Evolutionary conservation across 305 asterid species (phyloP).

Genomic region (Andrographis paniculata): DNA sequence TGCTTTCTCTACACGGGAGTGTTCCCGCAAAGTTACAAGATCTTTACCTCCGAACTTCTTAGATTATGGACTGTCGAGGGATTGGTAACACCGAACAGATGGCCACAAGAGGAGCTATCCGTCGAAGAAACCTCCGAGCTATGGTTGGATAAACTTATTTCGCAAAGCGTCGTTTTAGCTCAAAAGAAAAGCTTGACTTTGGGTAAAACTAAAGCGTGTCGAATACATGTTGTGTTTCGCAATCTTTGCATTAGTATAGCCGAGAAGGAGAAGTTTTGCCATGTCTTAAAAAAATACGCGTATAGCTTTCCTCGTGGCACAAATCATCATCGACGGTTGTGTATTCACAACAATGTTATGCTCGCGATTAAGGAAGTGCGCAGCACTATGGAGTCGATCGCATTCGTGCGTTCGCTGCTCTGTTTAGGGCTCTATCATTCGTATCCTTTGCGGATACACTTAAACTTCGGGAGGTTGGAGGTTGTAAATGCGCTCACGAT

Average conservation of each 20-base stretch:
- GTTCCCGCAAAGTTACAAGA: background rate
- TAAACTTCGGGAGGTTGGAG: conserved; percentile 12
- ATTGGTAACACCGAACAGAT: too few relatives aligned
- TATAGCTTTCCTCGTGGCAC: background rate
- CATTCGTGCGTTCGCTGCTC: conserved; percentile 9
- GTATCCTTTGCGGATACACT: background rate
- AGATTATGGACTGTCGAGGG: background rate
- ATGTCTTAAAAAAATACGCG: background rate
- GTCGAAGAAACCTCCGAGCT: background rate
- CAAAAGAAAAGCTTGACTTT: background rate
- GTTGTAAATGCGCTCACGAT: conserved; percentile 16
- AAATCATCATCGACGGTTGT: background rate
- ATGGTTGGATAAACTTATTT: conserved; percentile 13
- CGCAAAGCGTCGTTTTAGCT: conserved; percentile 5
- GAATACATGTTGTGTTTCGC: conserved; percentile 11
- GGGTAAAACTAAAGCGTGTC: conserved; percentile 9
- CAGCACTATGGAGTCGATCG: background rate
- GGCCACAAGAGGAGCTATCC: too few relatives aligned
- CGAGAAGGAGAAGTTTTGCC: conserved; percentile 11
- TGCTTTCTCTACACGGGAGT: conserved; percentile 8
- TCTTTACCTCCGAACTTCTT: background rate
- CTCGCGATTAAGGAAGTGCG: background rate
- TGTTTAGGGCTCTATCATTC: background rate
- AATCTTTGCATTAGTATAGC: conserved; percentile 13
- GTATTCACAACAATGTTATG: conserved; percentile 5